A percentile compares a stretch with the other conserved stretches of the same genome.
phyloP scores from a whole-genome alignment of 495 filamentous ascomycete genomes.

The Daldinia caldariorum region DNA sequence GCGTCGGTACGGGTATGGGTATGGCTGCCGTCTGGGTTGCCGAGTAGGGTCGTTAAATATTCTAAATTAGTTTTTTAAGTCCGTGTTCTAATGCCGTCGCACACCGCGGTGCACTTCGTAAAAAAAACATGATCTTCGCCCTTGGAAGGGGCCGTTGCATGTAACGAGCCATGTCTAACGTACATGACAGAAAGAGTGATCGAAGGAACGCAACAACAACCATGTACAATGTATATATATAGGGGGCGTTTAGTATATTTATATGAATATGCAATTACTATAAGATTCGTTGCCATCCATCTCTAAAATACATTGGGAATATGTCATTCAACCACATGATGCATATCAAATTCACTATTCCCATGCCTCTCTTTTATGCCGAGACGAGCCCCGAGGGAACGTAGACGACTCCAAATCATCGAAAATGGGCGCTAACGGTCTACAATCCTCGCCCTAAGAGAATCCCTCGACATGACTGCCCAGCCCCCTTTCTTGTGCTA shows the following conservation, averaged over 20 bases:
- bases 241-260: slow-evolving; percentile 48
- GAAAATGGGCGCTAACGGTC: slow-evolving; percentile 11
- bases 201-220: slow-evolving; percentile 13
- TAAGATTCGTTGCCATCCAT: neutral
- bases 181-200: neutral
- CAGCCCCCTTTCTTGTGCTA: slow-evolving; percentile 76
- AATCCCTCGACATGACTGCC: slow-evolving; percentile 79
- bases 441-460: slow-evolving; percentile 47
- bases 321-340: neutral
- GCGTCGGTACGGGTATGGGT: slow-evolving; percentile 95
- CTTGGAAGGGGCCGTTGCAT: slow-evolving; percentile 11
- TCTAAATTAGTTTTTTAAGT: neutral
- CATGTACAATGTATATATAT: slow-evolving; percentile 27
- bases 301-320: neutral
- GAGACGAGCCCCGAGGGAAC: neutral
- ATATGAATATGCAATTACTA: slow-evolving; percentile 10
- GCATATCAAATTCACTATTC: neutral
- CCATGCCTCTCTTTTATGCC: neutral
- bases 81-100: neutral
- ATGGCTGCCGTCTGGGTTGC: slow-evolving; percentile 96
- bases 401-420: slow-evolving; percentile 11
- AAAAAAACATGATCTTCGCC: slow-evolving; percentile 28
- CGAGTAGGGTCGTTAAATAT: slow-evolving; percentile 61
- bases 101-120: neutral
- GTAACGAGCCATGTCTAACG: neutral